Base-by-base conservation (phyloP, 2,329 filamentous ascomycete genomes). In the Neofusicoccum kwambonambiense region DNA sequence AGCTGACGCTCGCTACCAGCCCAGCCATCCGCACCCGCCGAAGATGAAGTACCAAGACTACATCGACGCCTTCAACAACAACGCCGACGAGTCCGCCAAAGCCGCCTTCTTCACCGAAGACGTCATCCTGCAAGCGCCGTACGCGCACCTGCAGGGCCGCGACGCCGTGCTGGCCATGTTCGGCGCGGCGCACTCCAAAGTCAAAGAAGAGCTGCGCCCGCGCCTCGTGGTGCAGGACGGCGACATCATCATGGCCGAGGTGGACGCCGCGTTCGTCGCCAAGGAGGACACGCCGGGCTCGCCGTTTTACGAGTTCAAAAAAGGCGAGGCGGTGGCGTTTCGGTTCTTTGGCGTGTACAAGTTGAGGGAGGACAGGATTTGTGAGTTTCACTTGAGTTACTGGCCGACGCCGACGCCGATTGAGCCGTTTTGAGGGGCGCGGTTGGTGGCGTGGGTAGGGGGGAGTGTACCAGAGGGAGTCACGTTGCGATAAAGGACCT, bases 31-130 rank as follows among this genome's bases (percentile, higher is more conserved):
- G 27, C 42, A 8, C 42, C n/a, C 13, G 13, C 42, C 42, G n/a
- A 45, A 49, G 27, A 54, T 54, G 50, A 15, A 35, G n/a, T 39
- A 54, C n/a, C 34, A 54, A 54, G 50, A 39, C 50, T 54, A 54
- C 17, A 54, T 54, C 34, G 50, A 39, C 9, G 34, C 50, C 17
- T 54, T 54, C 50, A 54, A 54, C 50, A 37, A 27, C 50, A 22
- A 17, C 9, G 35, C 50, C n/a, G 50, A 39, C 50, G 3, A 11
- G 5, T 9, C 15, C 35, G 34, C 34, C 17, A 39, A 54, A 54
- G 50, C 50, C 9, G 8, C 9, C 9, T 54, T 54, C 34, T 54
- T 54, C 35, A 54, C 50, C 11, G 34, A 41, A 13, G 50, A 54
- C n/a, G 50, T 54, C n/a, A 52, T 37, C 31, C 50, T 52, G 6